Evolutionary conservation across 1,284 basidiomycete species (phyloP).

Genomic region (Malassezia vespertilionis): DNA sequence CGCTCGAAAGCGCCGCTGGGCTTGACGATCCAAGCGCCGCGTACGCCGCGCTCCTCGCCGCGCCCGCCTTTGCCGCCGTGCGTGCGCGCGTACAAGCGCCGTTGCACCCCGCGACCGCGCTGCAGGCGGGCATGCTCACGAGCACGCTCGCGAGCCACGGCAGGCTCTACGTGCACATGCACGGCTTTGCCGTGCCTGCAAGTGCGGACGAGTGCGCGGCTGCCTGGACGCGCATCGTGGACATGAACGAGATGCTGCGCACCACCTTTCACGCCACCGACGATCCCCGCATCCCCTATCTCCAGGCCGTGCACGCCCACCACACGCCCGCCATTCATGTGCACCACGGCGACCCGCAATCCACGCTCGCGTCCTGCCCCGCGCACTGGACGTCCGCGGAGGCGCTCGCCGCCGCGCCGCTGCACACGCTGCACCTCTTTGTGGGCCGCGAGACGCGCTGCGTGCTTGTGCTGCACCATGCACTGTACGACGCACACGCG

Average conservation of each 20-base stretch:
- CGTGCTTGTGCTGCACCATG: constrained; percentile 10
- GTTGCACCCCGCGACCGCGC: constrained; percentile 38
- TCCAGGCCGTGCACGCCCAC: constrained; percentile 23
- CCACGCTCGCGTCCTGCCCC: neutral
- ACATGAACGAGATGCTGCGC: constrained; percentile 29
- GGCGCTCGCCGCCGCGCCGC: constrained; percentile 7
- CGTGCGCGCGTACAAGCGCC: neutral
- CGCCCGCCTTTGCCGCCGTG: neutral
- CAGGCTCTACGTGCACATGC: constrained; percentile 31
- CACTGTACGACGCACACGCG: constrained; percentile 27
- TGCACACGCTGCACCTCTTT: constrained; percentile 4
- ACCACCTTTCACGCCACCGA: constrained; percentile 30
- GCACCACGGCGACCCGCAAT: too few relatives aligned
- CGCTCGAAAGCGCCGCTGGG: neutral
- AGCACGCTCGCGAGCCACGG: constrained; percentile 28
- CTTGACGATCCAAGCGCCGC: neutral
- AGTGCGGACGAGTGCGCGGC: constrained; percentile 3
- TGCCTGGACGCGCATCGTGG: constrained; percentile 24
- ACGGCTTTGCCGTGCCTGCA: constrained; percentile 17
- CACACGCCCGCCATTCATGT: neutral
- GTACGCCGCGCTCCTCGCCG: neutral
- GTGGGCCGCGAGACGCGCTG: neutral
- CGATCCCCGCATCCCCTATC: constrained; percentile 23
- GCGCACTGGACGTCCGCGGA: neutral
- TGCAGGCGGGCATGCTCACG: constrained; percentile 42